Base-by-base conservation (phyloP, 202 grass and related monocot genomes). In the Musa balbisiana region DNA sequence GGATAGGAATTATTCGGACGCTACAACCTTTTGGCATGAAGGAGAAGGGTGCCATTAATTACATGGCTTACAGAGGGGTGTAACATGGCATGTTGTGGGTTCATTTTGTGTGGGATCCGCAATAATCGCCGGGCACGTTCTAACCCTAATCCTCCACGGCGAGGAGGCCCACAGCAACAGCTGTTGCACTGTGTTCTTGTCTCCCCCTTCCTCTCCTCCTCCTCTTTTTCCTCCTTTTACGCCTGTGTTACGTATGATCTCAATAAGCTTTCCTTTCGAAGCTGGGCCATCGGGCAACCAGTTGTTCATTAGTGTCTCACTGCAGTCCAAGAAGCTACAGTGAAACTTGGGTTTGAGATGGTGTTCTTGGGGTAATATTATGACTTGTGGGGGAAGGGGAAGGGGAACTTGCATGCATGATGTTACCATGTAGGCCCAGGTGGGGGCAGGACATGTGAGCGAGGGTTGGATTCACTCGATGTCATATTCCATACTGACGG, bases 21-120 rank as follows among this genome's bases (percentile, higher is more conserved):
- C 33, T 6, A 43, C 33, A 43, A 43, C 5, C 33, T 6, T 43
- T 43, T 43, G 33, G 33, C 16, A 16, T 10, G 67, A 17, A 29
- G 33, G 17, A 49, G 14, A 51, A 43, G 67, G 29, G 16, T 49
- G 26, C 3, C 17, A 9, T 51, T 11, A 21, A 11, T 51, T 20
- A 51, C 29, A 17, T 2, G 67, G 21, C 15, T 43, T 49, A 49
- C 5, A 17, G 26, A 29, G 27, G n/a, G 14, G 70, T 14, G 49
- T 73, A 73, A 73, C 70, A 73, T 73, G 70, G 15, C 3, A 24
- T 24, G 52, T 8, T 55, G 71, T 20, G 51, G 51, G 71, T 73
- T 56, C n/a, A 52, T 51, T 51, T 60, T 62, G 26, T 58, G 73
- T 76, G 73, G 73, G 73, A 76, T 64, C 73, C 73, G 73, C 73